Base-by-base conservation (phyloP, 306 rosid species). In the Quillaja saponaria region DNA sequence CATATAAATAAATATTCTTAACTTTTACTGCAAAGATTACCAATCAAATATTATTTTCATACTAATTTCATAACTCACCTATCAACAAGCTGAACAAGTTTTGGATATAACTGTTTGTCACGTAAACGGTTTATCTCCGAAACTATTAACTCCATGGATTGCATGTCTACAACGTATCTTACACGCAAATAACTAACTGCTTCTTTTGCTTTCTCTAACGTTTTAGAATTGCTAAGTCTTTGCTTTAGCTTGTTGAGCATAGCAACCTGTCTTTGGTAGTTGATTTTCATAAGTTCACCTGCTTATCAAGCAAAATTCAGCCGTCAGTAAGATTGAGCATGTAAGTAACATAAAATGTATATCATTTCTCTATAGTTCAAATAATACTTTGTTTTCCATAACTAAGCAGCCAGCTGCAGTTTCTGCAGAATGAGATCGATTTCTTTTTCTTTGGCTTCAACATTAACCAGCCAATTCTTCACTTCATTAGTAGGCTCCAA, bases 141-240 rank as follows among this genome's bases (percentile, higher is more conserved):
- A 34, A 82, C 84, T 9, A 84, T 82, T 34, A 84, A 82, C 50
- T 82, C 87, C 87, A 82, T 65, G 71, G 87, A 79, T 54, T 82
- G 87, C 82, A 82, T 79, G 65, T 82, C 87, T 17, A 82, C 87
- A 44, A 82, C 79, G 76, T 82, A 82, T 63, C 87, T 69, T 7
- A 84, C 79, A 65, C 79, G 87, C 62, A 82, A 74, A 73, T 79
- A 82, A 66, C 80, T 82, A n/a, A 82, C 85, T 1, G 82, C 76
- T 33, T 82, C 87, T 70, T 82, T 79, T 13, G 80, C 73, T 61
- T 82, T 82, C 73, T 82, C 87, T 44, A 79, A 18, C 62, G 82
- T 75, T 20, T 79, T 82, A 19, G 79, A 69, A 39, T 79, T 79
- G 42, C 63, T n/a, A 47, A 73, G 69, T 45, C 77, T 68, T 54